Conservation (phyloP, 108 stramenopile species). For the Seminavis robusta region DNA sequence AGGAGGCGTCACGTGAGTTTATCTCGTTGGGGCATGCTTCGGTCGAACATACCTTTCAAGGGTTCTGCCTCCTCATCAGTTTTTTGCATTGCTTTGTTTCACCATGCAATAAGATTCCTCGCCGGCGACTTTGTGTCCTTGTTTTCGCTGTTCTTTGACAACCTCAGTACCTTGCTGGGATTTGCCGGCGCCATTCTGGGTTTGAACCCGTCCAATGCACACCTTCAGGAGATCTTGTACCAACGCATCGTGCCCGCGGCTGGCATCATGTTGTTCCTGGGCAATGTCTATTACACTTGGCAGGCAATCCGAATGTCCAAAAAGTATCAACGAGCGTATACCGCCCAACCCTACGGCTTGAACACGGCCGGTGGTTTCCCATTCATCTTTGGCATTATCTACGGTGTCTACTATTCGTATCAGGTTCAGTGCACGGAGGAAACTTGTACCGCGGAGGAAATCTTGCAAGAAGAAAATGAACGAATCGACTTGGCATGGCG, state of each 20-base stretch:
- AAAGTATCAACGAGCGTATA: slow-evolving; percentile 18
- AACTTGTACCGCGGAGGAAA: slow-evolving; percentile 3
- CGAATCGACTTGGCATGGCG: slow-evolving; percentile 25
- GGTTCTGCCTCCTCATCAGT: too few relatives aligned
- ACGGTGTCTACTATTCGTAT: too few relatives aligned
- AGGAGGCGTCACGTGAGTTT: too few relatives aligned
- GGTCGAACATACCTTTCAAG: too few relatives aligned
- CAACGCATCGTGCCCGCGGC: slow-evolving; percentile 45
- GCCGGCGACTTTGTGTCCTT: slow-evolving; percentile 35
- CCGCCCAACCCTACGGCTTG: slow-evolving; percentile 57
- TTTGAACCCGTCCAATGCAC: neutral
- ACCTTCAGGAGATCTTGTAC: slow-evolving; percentile 37
- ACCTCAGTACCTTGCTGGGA: slow-evolving; percentile 45
- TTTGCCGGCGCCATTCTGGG: slow-evolving; percentile 33
- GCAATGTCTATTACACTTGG: slow-evolving; percentile 46
- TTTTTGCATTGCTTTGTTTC: too few relatives aligned
- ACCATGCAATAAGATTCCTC: too few relatives aligned
- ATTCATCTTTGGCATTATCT: slow-evolving; percentile 48
- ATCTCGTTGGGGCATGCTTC: too few relatives aligned
- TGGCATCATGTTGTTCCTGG: slow-evolving; percentile 42
- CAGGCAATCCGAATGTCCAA: slow-evolving; percentile 21
- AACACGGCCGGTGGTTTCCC: slow-evolving; percentile 59
- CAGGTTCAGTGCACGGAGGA: slow-evolving; percentile 3
- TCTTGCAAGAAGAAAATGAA: slow-evolving; percentile 9
- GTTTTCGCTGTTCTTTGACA: slow-evolving; percentile 54